Base-by-base conservation (phyloP, 331 rosid genomes). In the Phaseolus coccineus region DNA sequence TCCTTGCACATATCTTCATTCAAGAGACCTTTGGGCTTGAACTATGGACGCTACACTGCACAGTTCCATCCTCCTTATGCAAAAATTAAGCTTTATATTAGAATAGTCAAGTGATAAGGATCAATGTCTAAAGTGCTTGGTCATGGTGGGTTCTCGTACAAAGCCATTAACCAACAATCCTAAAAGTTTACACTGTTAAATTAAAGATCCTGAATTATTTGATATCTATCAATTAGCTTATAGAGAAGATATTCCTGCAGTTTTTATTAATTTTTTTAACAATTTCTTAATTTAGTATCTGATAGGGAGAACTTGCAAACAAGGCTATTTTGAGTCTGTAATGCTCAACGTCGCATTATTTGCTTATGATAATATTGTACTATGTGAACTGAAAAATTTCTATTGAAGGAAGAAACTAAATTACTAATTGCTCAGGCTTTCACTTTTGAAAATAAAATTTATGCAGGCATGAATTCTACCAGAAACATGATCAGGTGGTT, bases 381-480 rank as follows among this genome's bases (percentile, higher is more conserved):
- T 31, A 27, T 69, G 12, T 59, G 24, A 40, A 4, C 19, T 62
- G 48, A 40, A 27, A 30, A 35, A 2, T 27, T 42, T 52, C 31
- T 22, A 8, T 42, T 31, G n/a, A 47, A 37, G 5, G 52, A 64
- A n/a, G 61, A 33, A 61, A 3, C 64, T 16, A 16, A 51, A 51
- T 52, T 52, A 16, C 24, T 63, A 51, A 37, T 27, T 42, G 19
- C 46, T 19, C 11, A 13, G 27, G 24, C 31, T 8, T 28, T 58
- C 10, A 77, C n/a, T 25, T 39, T 70, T 47, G 73, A 22, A 48
- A 52, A 79, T 47, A 56, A 79, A 63, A 11, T 48, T 24, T 39
- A n/a, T 79, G 88, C 87, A 96, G 97, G 87, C 96, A 93, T 73
- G 97, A 87, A 84, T 85, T 67, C 88, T 95, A 86, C 88, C 98